phyloP scores from a whole-genome alignment of 1,284 basidiomycete genomes.

The Anthracocystis walkeri region DNA sequence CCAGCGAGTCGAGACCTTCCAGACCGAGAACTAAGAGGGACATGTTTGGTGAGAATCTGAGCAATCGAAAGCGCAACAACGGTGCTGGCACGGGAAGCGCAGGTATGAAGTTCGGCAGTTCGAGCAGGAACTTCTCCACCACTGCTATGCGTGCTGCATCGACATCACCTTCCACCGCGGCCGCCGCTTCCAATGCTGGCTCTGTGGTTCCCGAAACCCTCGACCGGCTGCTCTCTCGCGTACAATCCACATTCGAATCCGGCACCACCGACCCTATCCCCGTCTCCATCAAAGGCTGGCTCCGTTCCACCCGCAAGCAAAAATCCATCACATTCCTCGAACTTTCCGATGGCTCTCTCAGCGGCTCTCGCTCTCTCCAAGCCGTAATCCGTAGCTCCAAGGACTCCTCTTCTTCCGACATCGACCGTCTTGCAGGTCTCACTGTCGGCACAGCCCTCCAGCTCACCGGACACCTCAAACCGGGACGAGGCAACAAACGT shows the following conservation, averaged over 20 bases:
- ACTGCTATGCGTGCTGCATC: not conserved
- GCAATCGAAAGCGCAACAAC: constrained; percentile 18
- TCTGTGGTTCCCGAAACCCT: constrained; percentile 32
- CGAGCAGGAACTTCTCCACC: constrained; percentile 19
- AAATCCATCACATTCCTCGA: constrained; percentile 63
- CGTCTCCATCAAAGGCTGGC: constrained; percentile 47
- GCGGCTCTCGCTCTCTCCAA: constrained; percentile 55
- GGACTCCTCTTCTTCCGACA: constrained; percentile 16
- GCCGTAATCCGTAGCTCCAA: constrained; percentile 45
- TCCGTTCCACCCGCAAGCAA: constrained; percentile 56
- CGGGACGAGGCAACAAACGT: constrained; percentile 40
- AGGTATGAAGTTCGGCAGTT: constrained; percentile 24
- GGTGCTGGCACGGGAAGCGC: not conserved
- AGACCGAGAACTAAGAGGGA: constrained; percentile 23
- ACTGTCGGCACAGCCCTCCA: constrained; percentile 56
- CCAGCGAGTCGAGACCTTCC: not conserved
- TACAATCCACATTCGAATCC: not conserved
- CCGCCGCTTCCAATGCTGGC: not conserved
- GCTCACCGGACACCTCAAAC: constrained; percentile 41
- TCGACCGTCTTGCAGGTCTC: constrained; percentile 36
- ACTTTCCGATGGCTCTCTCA: constrained; percentile 62
- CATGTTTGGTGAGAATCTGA: constrained; percentile 34
- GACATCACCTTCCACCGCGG: not conserved
- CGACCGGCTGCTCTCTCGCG: constrained; percentile 19
- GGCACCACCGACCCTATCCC: constrained; percentile 13